Evolutionary conservation across 768 basidiomycete genomes (phyloP), one percentile per base, ranked within the genome.

Genomic region (Leccinum arenicola): DNA sequence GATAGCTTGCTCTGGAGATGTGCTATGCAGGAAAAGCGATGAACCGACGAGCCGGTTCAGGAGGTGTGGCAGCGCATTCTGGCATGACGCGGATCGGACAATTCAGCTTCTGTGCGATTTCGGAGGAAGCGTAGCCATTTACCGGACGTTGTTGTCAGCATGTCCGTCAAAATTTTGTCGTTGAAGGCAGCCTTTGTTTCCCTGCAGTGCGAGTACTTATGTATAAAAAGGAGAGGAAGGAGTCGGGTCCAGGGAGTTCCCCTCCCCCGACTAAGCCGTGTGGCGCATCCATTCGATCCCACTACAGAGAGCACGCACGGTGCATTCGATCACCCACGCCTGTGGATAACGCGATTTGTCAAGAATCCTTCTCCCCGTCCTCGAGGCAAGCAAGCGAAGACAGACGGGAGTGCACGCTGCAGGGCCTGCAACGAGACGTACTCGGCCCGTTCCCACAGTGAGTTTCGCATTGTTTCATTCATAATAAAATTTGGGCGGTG

Each of bases 331-430:
- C 68, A 51, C 4, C 15, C 54, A 61, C 59, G 45, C 59, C 59
- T 62, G 23, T 59, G 67, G 67, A 63, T 64, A 69, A 69, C 65
- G 61, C 57, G 54, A 64, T 63, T 63, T 63, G 68, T 61, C 54
- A 61, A 56, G 54, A 35, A 50, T 45, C 53, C 65, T 72, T 73
- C 62, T 69, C 54, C 25, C 66, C 63, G 67, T 68, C 71, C 71
- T 72, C 73, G 69, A 72, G 71, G 71, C 58, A 57, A 40, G 47
- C 64, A 74, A 73, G 70, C 70, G 70, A 74, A 60, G 50, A 58
- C 67, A 65, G 63, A 61, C 54, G 57, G 27, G 45, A 56, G 59
- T 50, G 61, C 61, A 62, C 55, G 59, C 61, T 47, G 57, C 55
- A 54, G 52, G 54, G 47, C 7, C 12, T 23, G 52, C 57, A 55